Base-by-base conservation (phyloP, 495 filamentous ascomycete genomes). In the Daldinia childiae region DNA sequence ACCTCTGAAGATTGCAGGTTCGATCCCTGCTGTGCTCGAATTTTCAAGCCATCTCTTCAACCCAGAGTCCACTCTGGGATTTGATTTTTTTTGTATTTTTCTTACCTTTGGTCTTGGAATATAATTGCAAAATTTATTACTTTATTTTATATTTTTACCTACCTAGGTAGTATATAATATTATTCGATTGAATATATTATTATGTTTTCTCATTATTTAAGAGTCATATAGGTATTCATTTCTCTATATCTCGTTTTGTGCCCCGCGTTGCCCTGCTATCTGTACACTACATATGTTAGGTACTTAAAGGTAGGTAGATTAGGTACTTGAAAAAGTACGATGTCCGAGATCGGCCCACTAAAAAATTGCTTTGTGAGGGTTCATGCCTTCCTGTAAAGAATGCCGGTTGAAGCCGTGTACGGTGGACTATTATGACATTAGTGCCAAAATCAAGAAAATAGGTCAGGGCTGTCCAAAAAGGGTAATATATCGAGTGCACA, bases 1-100 rank as follows among this genome's bases (percentile, higher is more conserved):
- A 57, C 17, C 69, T 72, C 69, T 72, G 45, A 72, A 72, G 64
- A 72, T 72, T 72, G 69, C 69, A 72, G 69, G 69, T 72, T 72
- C 69, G 69, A 72, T 72, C 69, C 69, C 69, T 72, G 69, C 69
- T 68, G 69, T 72, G 69, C 69, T 72, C 69, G 69, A 41, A 30
- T 64, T 60, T 63, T 54, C 14, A 45, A 48, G 43, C 34, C 17
- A 11, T 34, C n/a, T 41, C 19, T 59, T 59, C 57, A 27, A 8
- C 2, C 24, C 26, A 30, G 43, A 48, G 43, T 12, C 43, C 4
- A 48, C 43, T 54, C 27, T 54, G 26, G 50, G 50, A 17, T 54
- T 27, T 58, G 32, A 12, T 0, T 36, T 68, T 34, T n/a, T 55
- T 41, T 38, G 48, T 1, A 21, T 27, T 57, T 27, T 48, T 36